These are phyloP conservation scores for Boletus reticuloceps DNA, from an alignment of 768 basidiomycete genomes.

Conservation along the genomic window DNA sequence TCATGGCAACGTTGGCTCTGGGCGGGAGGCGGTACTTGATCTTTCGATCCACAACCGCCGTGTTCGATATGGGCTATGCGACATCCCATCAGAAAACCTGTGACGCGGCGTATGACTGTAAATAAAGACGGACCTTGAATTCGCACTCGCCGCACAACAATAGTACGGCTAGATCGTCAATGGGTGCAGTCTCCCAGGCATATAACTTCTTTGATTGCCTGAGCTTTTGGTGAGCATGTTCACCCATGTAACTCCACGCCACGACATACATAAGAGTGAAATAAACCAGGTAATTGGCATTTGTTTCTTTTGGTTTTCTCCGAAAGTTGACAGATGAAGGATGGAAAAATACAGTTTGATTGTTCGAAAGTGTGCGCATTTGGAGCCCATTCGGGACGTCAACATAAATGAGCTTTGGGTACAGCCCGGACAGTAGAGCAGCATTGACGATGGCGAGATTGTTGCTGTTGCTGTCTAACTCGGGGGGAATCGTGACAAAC, in stretches of 20 bases:
- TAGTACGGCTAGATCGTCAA: slow-evolving; percentile 78
- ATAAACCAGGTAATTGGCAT: slow-evolving; percentile 71
- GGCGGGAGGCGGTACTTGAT: slow-evolving; percentile 68
- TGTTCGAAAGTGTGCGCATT: slow-evolving; percentile 80
- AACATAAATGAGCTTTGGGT: slow-evolving; percentile 84
- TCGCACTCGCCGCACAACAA: slow-evolving; percentile 90
- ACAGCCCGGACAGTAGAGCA: slow-evolving; percentile 81
- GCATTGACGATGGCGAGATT: slow-evolving; percentile 72
- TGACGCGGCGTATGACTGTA: not conserved
- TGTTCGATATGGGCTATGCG: slow-evolving; percentile 64
- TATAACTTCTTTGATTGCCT: slow-evolving; percentile 95
- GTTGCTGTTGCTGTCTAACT: slow-evolving; percentile 64
- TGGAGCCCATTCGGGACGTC: slow-evolving; percentile 53
- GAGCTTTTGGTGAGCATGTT: slow-evolving; percentile 6
- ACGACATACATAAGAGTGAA: slow-evolving; percentile 80
- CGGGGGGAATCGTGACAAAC: slow-evolving; percentile 72
- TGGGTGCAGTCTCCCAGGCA: slow-evolving; percentile 90
- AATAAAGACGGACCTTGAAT: slow-evolving; percentile 59
- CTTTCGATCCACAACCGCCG: slow-evolving; percentile 82
- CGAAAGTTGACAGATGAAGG: slow-evolving; percentile 91
- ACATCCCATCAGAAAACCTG: slow-evolving; percentile 2
- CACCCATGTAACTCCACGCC: not conserved
- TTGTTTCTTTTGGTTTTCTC: slow-evolving; percentile 64
- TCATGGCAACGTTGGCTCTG: slow-evolving; percentile 76
- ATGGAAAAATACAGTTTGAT: slow-evolving; percentile 76